These are phyloP conservation scores for Alternaria incomplexa DNA, from an alignment of 2,329 filamentous ascomycete genomes.

Conservation along the genomic window DNA sequence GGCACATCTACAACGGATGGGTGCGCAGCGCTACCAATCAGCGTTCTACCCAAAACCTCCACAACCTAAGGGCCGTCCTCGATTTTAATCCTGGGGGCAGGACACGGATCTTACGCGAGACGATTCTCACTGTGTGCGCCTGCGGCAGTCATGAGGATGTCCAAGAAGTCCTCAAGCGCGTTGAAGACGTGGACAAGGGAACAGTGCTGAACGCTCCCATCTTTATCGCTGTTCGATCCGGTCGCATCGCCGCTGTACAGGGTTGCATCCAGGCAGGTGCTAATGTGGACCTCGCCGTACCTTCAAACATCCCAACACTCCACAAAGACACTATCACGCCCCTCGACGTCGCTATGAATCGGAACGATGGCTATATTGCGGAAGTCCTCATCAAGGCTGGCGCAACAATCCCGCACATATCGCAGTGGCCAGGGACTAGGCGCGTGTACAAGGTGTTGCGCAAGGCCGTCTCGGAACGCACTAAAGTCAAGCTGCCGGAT, in stretches of 20 bases:
- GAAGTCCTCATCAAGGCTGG: not conserved
- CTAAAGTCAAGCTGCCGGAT: not conserved
- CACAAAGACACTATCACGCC: not conserved
- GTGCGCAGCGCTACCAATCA: too few relatives aligned
- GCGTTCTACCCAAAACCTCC: too few relatives aligned
- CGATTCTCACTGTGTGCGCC: not conserved
- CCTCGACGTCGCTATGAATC: not conserved
- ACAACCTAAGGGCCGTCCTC: not conserved
- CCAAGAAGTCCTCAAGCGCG: not conserved
- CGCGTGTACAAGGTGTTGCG: not conserved
- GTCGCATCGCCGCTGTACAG: not conserved
- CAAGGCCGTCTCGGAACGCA: not conserved
- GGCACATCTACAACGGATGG: not conserved
- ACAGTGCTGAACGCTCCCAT: not conserved
- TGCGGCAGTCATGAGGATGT: not conserved
- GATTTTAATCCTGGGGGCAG: not conserved
- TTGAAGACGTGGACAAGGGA: not conserved
- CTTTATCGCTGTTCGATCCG: not conserved
- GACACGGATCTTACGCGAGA: not conserved
- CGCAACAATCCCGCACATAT: not conserved
- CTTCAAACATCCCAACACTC: not conserved
- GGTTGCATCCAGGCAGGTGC: not conserved
- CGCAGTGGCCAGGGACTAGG: not conserved
- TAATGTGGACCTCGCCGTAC: not conserved
- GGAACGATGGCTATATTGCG: accelerated